Conservation (phyloP, 2,329 filamentous ascomycete species). For the Cadophora sp. region DNA sequence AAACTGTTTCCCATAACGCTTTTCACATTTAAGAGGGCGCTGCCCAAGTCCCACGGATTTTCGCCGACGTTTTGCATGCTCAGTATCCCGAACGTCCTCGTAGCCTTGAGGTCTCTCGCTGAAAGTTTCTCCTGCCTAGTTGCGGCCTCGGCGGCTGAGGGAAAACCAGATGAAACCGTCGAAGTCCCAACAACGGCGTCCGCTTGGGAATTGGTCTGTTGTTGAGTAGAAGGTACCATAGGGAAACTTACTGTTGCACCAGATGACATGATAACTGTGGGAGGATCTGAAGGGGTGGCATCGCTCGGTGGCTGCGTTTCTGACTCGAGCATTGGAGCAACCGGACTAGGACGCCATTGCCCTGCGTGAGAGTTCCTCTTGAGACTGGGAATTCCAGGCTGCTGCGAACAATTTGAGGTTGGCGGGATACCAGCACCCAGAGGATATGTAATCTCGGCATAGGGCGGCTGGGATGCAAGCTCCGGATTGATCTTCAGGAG, state of each 20-base stretch:
- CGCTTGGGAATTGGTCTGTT: neutral
- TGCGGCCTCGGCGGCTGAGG: neutral
- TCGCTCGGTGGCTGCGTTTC: neutral
- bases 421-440: slow-evolving; percentile 43
- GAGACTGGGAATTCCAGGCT: neutral
- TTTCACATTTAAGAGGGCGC: slow-evolving; percentile 70
- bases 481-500: slow-evolving; percentile 36
- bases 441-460: slow-evolving; percentile 64
- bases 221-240: neutral
- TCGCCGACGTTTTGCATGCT: slow-evolving; percentile 70
- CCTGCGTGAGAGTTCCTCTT: slow-evolving; percentile 17
- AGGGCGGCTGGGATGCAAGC: slow-evolving; percentile 52
- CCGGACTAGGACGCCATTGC: slow-evolving; percentile 12
- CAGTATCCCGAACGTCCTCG: slow-evolving; percentile 80
- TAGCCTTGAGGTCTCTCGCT: slow-evolving; percentile 48
- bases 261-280: neutral
- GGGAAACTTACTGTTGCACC: neutral
- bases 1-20: slow-evolving; percentile 77
- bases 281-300: neutral
- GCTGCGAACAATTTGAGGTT: neutral
- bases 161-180: neutral
- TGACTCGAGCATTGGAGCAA: neutral
- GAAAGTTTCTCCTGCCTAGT: slow-evolving; percentile 17
- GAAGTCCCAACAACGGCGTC: neutral
- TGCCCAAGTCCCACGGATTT: slow-evolving; percentile 85